Base-by-base conservation (phyloP, 2,329 filamentous ascomycete species). In the Rhynchosporium secalis region DNA sequence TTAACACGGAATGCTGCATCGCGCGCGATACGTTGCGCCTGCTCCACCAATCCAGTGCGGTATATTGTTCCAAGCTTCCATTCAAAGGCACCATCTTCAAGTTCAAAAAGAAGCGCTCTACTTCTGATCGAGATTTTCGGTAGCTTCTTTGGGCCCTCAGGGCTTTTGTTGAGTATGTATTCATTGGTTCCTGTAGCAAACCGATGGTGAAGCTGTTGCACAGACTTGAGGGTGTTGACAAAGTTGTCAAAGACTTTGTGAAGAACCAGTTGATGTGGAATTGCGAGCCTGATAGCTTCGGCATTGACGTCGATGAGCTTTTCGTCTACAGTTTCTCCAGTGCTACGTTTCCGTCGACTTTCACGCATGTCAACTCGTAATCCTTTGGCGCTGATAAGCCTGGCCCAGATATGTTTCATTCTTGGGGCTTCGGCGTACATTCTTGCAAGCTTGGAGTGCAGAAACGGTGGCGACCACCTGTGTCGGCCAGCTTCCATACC, bases 11-110 rank as follows among this genome's bases (percentile, higher is more conserved):
- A 98, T 0, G 94, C 94, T 67, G 96, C 92, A 74, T 96, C 92
- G 48, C 95, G 86, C 4, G 94, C 93, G 60, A 96, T 79, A 26
- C 95, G 85, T 75, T 98, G 95, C 73, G 89, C 88, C 75, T 98
- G 94, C 75, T 99, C 95, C 60, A 93, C 80, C 26, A 94, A 82
- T 0, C 96, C 95, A 51, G 91, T 86, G 38, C 94, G 87, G 75
- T 98, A 99, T 57, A 99, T 99, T 72, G 92, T 87, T 15, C 93
- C 92, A 9, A 99, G 80, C 74, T 97, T 98, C 91, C 93, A 99
- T 75, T 99, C 95, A 71, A 99, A 99, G 0, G 91, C 89, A 56
- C 95, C 94, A 74, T 99, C 95, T 76, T 99, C 95, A 41, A 99
- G 81, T 72, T 98, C 94, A 63, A 99, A 94, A 2, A 96, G 78